Evolutionary conservation across 768 basidiomycete genomes (phyloP), one percentile per base, ranked within the genome.

Genomic region (Termitomyces sp.): DNA sequence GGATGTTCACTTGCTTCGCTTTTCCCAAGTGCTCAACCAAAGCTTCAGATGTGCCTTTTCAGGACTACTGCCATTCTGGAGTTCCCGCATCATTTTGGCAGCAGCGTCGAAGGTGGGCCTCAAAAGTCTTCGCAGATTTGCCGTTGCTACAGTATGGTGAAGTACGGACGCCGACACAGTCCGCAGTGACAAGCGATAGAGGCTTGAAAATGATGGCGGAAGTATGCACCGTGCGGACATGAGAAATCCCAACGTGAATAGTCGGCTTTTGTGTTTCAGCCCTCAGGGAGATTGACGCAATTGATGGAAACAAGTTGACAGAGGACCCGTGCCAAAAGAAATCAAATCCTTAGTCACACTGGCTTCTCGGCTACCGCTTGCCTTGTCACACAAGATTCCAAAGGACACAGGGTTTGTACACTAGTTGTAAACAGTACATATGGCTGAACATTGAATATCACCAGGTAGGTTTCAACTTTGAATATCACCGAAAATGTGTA

Each of bases 181-280:
- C 38, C 86, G 77, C 32, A 87, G 70, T 61, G 83, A 76, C 5
- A 88, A 73, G 16, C 86, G 79, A 61, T 88, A 88, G 1, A 85
- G 65, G 58, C 84, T 84, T 11, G 67, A 82, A 61, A 88, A 80
- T 10, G 68, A 59, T 8, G 68, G 57, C 28, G 74, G 72, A n/a
- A 76, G 69, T 20, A 61, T 63, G 43, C 33, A 51, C 14, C 16
- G 47, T n/a, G 28, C 55, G 3, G 61, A 54, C 61, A 64, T 60
- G 30, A 11, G 20, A 18, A 22, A 18, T 45, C n/a, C 13, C 7
- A 20, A 26, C 14, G 35, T 35, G 13, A 9, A 35, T 40, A 36
- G 44, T 22, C 14, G 54, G 2, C 14, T 24, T 22, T 8, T 13
- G 18, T 38, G 50, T 38, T n/a, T 41, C 40, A 16, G 36, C 5